Conservation (phyloP, 768 basidiomycete species). For the Tylopilus vinaceipallidus region DNA sequence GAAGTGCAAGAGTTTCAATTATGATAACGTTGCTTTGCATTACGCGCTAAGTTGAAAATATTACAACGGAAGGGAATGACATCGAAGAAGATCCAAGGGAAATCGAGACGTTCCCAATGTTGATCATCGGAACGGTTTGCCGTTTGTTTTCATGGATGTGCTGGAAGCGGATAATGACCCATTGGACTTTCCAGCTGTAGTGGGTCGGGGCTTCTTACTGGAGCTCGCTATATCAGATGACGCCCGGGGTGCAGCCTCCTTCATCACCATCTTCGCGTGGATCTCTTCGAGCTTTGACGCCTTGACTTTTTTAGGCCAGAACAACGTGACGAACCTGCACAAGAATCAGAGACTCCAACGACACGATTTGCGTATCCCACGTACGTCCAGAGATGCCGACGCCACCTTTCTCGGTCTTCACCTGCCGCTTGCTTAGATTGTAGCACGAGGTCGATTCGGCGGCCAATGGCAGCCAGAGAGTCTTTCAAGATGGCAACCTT, state of each 20-base stretch:
- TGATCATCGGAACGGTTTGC: slow-evolving; percentile 58
- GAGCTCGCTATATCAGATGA: slow-evolving; percentile 45
- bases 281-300: slow-evolving; percentile 92
- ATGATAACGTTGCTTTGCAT: slow-evolving; percentile 27
- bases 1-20: slow-evolving; percentile 22
- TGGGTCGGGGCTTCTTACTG: slow-evolving; percentile 60
- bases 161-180: slow-evolving; percentile 45
- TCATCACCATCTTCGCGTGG: slow-evolving; percentile 94
- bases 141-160: slow-evolving; percentile 51
- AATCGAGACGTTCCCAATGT: slow-evolving; percentile 7
- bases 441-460: slow-evolving; percentile 84
- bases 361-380: slow-evolving; percentile 33
- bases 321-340: slow-evolving; percentile 84
- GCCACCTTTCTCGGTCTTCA: slow-evolving; percentile 84
- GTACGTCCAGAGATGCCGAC: slow-evolving; percentile 95
- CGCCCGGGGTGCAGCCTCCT: slow-evolving; percentile 68
- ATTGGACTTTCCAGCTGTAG: slow-evolving; percentile 49
- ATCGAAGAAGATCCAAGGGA: slow-evolving; percentile 24
- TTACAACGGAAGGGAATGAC: slow-evolving; percentile 10
- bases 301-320: slow-evolving; percentile 98
- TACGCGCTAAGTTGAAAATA: slow-evolving; percentile 25
- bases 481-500: slow-evolving; percentile 96
- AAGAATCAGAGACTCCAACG: slow-evolving; percentile 11
- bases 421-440: slow-evolving; percentile 73
- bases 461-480: slow-evolving; percentile 90